Evolutionary conservation across 2,329 filamentous ascomycete genomes (phyloP), one percentile per base, ranked within the genome.

Genomic region (Phyllosticta capitalensis): DNA sequence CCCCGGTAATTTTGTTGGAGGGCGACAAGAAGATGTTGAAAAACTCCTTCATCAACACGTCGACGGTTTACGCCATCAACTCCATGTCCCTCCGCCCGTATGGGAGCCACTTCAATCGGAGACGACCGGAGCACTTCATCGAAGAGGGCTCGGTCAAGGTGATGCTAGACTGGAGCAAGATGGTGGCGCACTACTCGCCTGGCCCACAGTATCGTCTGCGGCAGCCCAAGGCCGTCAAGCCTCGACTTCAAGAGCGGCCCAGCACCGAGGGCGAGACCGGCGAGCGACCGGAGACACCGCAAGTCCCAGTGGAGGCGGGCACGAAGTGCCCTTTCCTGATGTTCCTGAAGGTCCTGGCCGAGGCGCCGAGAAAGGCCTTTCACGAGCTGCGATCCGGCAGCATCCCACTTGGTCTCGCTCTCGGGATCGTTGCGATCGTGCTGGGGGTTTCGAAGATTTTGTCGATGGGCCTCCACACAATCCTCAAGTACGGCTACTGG

Each of bases 41-140:
- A 64, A 64, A 69, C 10, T 71, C 68, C 1, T 72, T 71, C 56
- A 69, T 72, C 26, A 71, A 72, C 51, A 65, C 71, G 14, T 65
- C 68, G 10, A 64, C 70, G 55, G 64, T 72, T 1, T 72, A 72
- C 63, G 67, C 67, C 48, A 68, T 71, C 54, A 65, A 71, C 9
- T 69, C 67, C 38, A 45, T n/a, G 38, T 45, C 17, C 38, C 38
- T 45, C n/a, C 38, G 38, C 17, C 17, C 38, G 38, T 45, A 45
- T 14, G 6, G 17, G 14, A 5, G 38, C n/a, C 17, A 5, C 14
- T 1, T n/a, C 14, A n/a, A 5, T n/a, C 14, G 38, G 6, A n/a
- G 38, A 19, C 6, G 6, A 6, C 17, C 38, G 38, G 17, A 45
- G 38, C 17, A 45, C n/a, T n/a, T 45, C 17, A 12, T 45, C 38